Base-by-base conservation (phyloP, 768 basidiomycete genomes). In the Pleurotus tuber-regium region DNA sequence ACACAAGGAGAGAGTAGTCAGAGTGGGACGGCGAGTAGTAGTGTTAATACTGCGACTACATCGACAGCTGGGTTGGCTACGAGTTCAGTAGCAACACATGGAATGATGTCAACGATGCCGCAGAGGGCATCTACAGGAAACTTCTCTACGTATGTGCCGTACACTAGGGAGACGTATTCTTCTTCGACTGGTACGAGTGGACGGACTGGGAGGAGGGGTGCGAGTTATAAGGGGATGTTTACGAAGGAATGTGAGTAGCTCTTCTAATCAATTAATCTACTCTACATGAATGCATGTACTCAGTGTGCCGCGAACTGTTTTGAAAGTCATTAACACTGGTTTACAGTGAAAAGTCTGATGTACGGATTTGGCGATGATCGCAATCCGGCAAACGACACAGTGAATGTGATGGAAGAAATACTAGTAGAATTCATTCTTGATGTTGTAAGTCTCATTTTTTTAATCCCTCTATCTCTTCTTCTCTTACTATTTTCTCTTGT, bases 321-420 rank as follows among this genome's bases (percentile, higher is more conserved):
- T n/a, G n/a, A n/a, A 38, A 46, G 55, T 40, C 33, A 9, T 23
- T 57, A 18, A 54, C 56, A 49, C 51, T 48, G 53, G 47, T 44
- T 23, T 53, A 57, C 59, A 92, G 92, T 94, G 53, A 83, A 86
- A 59, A 89, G 78, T 54, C 70, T 94, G 44, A 92, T 93, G 92
- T 95, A 92, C 62, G 92, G 90, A 24, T 97, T 96, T 67, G 93
- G 93, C 9, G 93, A 97, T 64, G 92, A 92, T 63, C 77, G 87
- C 12, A 89, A 91, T 58, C 90, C 92, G 0, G 86, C 91, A 2
- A 87, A 81, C 31, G 93, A 97, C 59, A 89, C 89, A 0, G 89
- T 94, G 23, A 86, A 83, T 57, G 88, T 95, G 31, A 89, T 96
- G 90, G 92, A 96, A 63, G 92, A 96, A 63, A 92, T 96, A 48